Evolutionary conservation across 2,329 filamentous ascomycete genomes (phyloP).

Genomic region (Stemphylium vesicarium): DNA sequence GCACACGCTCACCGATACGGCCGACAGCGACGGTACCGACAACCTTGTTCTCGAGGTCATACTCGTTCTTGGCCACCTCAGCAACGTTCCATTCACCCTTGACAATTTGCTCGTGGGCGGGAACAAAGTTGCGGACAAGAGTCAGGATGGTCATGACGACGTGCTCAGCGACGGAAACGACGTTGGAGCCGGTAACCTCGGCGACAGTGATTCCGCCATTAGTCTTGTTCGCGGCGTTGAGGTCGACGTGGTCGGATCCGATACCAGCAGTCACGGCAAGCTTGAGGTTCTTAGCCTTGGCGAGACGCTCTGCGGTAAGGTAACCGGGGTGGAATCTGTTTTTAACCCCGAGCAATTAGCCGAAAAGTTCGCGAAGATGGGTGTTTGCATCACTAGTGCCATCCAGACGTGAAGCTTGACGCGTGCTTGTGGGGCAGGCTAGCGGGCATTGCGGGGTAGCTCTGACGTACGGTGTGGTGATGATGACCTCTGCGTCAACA

Average conservation of each 20-base stretch:
- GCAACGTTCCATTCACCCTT: conserved; percentile 94
- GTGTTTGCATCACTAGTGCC: conserved; percentile 18
- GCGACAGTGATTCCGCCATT: conserved; percentile 97
- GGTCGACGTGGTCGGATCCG: conserved; percentile 97
- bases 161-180: conserved; percentile 98
- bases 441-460: conserved; percentile 37
- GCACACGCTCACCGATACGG: conserved; percentile 96
- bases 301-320: conserved; percentile 92
- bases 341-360: conserved; percentile 18
- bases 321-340: conserved; percentile 95
- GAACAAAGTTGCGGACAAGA: conserved; percentile 97
- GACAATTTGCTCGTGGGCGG: conserved; percentile 92
- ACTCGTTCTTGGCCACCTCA: conserved; percentile 96
- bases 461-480: conserved; percentile 84
- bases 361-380: conserved; percentile 14
- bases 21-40: conserved; percentile 97
- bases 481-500: conserved; percentile 97
- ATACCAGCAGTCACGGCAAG: conserved; percentile 96
- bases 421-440: conserved; percentile 38
- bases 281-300: conserved; percentile 99
- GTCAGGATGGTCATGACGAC: conserved; percentile 98
- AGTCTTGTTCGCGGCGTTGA: conserved; percentile 96
- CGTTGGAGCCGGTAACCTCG: conserved; percentile 97
- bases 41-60: conserved; percentile 94
- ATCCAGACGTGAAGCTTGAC: conserved; percentile 13